A percentile compares a stretch with the other conserved stretches of the same genome.
Evolutionary conservation across 495 filamentous ascomycete species (phyloP).

Genomic region (Hypoxylon fragiforme): DNA sequence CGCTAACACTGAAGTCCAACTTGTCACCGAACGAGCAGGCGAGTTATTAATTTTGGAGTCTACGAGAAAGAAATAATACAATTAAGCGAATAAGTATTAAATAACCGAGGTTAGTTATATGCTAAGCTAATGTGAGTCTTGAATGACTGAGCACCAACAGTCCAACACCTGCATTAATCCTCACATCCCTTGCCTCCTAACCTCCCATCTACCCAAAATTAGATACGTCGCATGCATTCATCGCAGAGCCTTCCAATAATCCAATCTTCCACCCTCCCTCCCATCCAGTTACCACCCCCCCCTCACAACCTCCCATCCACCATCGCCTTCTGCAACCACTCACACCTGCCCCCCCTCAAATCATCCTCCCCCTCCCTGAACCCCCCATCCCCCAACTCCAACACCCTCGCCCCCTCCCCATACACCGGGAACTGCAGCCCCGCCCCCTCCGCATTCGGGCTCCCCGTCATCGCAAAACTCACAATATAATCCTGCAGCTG

Average conservation of each 20-base stretch:
- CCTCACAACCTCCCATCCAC: conserved; percentile 23
- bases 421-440: conserved; percentile 21
- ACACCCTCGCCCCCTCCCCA: conserved; percentile 9
- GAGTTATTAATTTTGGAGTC: too few species aligned
- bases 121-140: too few species aligned
- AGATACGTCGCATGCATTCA: too few species aligned
- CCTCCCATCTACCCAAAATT: too few species aligned
- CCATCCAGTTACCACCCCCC: conserved; percentile 9
- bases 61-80: too few species aligned
- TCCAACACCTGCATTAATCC: too few species aligned
- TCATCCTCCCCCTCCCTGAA: conserved; percentile 22
- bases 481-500: conserved; percentile 64
- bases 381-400: conserved; percentile 15
- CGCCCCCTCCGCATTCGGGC: conserved; percentile 28
- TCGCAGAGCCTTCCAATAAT: background rate
- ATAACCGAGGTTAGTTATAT: too few species aligned
- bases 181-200: too few species aligned
- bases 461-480: conserved; percentile 51
- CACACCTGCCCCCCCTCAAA: conserved; percentile 36
- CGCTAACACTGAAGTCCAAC: too few species aligned
- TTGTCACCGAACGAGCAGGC: too few species aligned
- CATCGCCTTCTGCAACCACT: conserved; percentile 53
- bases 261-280: background rate
- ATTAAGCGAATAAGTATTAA: too few species aligned
- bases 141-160: too few species aligned